Base-by-base conservation (phyloP, 208 protist genomes). In the Trypanosoma rangeli region DNA sequence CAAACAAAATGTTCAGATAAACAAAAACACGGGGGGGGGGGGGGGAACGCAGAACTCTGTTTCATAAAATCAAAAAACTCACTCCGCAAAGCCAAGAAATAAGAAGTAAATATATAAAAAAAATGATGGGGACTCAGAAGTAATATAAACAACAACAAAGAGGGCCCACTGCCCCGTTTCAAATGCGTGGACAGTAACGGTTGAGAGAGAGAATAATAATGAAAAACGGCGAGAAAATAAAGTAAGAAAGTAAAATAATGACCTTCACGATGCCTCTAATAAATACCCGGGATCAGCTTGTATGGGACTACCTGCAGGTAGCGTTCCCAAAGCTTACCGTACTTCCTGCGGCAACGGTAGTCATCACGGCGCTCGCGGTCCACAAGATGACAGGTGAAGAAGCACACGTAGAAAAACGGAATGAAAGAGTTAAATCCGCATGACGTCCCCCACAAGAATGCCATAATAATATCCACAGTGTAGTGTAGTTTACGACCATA, bases 401-500 rank as follows among this genome's bases (percentile, higher is more conserved):
- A 98, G 78, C 54, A 85, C 53, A 95, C 81, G 79, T 99, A 98
- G 73, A 98, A 98, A 83, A 97, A 98, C 37, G 97, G 97, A 54
- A 98, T 87, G 66, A 95, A 94, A 28, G 78, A 81, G 35, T 83
- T 57, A 65, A 95, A 97, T 48, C 96, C 97, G 77, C 92, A 97
- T 24, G 83, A 66, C 46, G 90, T 63, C 54, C 96, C 95, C 96
- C 96, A 98, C 46, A 89, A 77, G 18, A 98, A 68, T 16, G 96
- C 85, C 92, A 98, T 97, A 46, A 89, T 74, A 24, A 98, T 65
- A 75, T 99, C 97, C 48, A 83, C 83, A 8, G 93, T 94, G 90
- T 99, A 98, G 80, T 98, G 93, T 28, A 97, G 70, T 86, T 98
- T 98, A 66, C 97, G 91, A 15, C 84, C 94, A 69, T 95, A 95